Base-by-base conservation (phyloP, 352 stramenopile species). In the Lagenidium sp. region DNA sequence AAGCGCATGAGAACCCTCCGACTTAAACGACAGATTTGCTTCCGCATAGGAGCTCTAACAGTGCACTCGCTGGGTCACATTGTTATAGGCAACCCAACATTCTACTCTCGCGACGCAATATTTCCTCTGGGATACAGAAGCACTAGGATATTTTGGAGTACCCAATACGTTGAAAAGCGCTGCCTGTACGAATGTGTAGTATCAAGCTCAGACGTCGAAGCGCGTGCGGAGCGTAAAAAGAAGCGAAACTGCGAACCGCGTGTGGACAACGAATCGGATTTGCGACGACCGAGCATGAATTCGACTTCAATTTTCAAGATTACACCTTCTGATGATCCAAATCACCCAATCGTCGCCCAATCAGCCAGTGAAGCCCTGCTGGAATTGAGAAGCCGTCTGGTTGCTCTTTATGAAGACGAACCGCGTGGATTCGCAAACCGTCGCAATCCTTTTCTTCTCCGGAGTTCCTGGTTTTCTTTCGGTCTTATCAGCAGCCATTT, bases 111-210 rank as follows among this genome's bases (percentile, higher is more conserved):
- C 37, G 68, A 90, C 23, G 72, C 82, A 4, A 86, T 98, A 15
- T 97, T 77, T 29, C 90, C 93, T 6, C 35, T 88, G 8, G 88
- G 90, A 0, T 98, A 85, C 49, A 76, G 83, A 11, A 94, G 88
- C 24, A 95, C 87, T 6, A 69, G 93, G 19, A 96, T 97, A 36
- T 97, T 95, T 49, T 98, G 91, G 91, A 97, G 85, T 15, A 71
- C 71, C 0, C 56, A 55, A 4, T 29, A 50, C 7, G 31, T 88
- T 6, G 65, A 55, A 1, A 65, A 38, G 4, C 68, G 92, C 2
- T 96, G 83, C 41, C 51, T 97, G 23, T 98, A 98, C 53, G 76
- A 97, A 34, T 90, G 94, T 43, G 75, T 91, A 10, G 75, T 98
- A 34, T 80, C 84, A 16, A 93, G 68, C 40, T 78, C 59, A 6